Evolutionary conservation across 208 protist species (phyloP).

Genomic region (Leishmania tarentolae): DNA sequence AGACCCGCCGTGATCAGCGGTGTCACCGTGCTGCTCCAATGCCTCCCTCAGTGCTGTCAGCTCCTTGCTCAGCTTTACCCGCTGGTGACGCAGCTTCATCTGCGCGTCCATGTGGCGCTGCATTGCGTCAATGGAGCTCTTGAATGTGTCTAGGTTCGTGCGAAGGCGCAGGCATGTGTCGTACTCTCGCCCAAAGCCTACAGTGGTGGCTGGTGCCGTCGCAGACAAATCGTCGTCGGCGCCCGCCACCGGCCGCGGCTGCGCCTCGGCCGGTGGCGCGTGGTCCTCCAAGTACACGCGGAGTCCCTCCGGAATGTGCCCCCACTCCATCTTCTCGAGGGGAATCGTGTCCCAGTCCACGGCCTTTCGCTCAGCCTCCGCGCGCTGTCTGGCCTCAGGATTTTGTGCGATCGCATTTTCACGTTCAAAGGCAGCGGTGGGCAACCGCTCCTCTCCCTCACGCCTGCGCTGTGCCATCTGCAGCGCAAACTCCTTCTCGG

Average conservation of each 20-base stretch:
- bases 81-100: conserved; percentile 57
- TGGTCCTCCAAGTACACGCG: conserved; percentile 72
- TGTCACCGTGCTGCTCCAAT: neutral
- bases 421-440: conserved; percentile 42
- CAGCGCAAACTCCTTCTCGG: conserved; percentile 61
- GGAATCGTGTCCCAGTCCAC: conserved; percentile 37
- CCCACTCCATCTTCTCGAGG: conserved; percentile 71
- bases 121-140: conserved; percentile 64
- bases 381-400: neutral
- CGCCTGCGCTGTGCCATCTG: conserved; percentile 67
- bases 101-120: conserved; percentile 64
- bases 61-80: conserved; percentile 41
- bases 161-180: conserved; percentile 43
- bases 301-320: conserved; percentile 76
- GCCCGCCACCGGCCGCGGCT: neutral
- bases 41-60: conserved; percentile 12
- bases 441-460: conserved; percentile 62
- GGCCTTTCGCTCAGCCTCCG: conserved; percentile 10
- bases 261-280: neutral
- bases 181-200: conserved; percentile 46
- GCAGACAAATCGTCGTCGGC: neutral
- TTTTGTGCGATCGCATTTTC: conserved; percentile 23
- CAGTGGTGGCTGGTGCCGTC: neutral
- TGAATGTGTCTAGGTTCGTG: conserved; percentile 64
- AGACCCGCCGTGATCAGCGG: neutral